phyloP scores from a whole-genome alignment of 2,329 filamentous ascomycete species.

The Raffaelea arxii region DNA sequence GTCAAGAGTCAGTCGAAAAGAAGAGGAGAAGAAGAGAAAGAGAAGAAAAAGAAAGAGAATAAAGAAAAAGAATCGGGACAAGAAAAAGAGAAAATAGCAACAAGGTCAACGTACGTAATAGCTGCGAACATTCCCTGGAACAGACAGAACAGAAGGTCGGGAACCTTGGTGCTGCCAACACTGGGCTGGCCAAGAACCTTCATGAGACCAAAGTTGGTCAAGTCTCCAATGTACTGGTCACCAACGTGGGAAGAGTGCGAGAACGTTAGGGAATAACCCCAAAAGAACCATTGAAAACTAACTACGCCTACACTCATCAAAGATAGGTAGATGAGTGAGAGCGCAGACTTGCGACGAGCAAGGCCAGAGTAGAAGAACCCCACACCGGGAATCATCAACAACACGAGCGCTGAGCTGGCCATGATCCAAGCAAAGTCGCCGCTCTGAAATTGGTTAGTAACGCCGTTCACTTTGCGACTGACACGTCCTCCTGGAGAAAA shows the following conservation, averaged over 20 bases:
- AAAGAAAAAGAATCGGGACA: neutral
- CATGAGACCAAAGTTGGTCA: slow-evolving; percentile 73
- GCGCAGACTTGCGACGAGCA: slow-evolving; percentile 77
- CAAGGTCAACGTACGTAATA: slow-evolving; percentile 58
- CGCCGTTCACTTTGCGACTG: too few relatives aligned
- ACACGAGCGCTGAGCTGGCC: slow-evolving; percentile 64
- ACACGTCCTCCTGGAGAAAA: too few relatives aligned
- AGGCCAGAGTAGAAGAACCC: slow-evolving; percentile 93
- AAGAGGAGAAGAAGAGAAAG: neutral
- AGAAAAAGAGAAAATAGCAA: neutral
- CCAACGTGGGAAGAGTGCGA: slow-evolving; percentile 79
- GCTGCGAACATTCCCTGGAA: slow-evolving; percentile 86
- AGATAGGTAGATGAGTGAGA: slow-evolving; percentile 77
- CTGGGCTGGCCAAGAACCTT: slow-evolving; percentile 69
- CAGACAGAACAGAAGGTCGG: slow-evolving; percentile 74
- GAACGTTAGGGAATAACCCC: slow-evolving; percentile 82
- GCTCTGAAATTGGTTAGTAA: too few relatives aligned
- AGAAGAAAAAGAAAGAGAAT: neutral
- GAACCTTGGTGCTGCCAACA: slow-evolving; percentile 60
- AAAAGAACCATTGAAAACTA: slow-evolving; percentile 92
- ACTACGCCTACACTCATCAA: slow-evolving; percentile 73
- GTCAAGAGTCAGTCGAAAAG: neutral
- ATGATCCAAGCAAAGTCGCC: slow-evolving; percentile 80
- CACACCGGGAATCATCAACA: slow-evolving; percentile 89
- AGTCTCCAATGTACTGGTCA: slow-evolving; percentile 67